Evolutionary conservation across 2,329 filamentous ascomycete species (phyloP), one percentile per base, ranked within the genome.

Genomic region (Calonectria multiphialidica): DNA sequence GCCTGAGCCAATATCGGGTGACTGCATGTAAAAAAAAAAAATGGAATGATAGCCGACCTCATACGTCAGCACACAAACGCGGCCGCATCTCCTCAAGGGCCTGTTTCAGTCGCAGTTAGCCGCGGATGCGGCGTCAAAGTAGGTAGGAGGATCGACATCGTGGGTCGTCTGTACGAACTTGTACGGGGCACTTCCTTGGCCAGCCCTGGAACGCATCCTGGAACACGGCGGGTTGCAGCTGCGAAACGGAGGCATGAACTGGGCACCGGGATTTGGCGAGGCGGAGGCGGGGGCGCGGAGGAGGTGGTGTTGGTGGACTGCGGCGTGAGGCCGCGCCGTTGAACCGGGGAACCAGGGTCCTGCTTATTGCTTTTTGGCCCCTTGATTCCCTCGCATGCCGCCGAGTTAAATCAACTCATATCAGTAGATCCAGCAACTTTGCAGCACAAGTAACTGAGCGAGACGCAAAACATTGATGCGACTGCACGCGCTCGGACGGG

Each of bases 71-170:
- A 23, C n/a, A 49, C 40, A 61, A 61, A 55, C 42, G 53, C 65
- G 44, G 42, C 21, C 53, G 40, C n/a, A 13, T n/a, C 25, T 45
- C 37, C 13, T 25, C 33, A n/a, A 59, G 18, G 53, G 21, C 55
- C 6, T 50, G 66, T 68, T 68, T 68, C 55, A 68, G 59, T 49
- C n/a, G 35, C 35, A 53, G 37, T 55, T 68, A 62, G 63, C 71
- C 68, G 72, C 70, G 74, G 72, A 33, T 76, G 70, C 68, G 70
- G 76, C 70, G 74, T 72, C 50, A 75, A 70, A 71, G 50, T 55
- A 68, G 70, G 76, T 72, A 75, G 74, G 74, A 77, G 75, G 75
- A 78, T 78, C 72, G 71, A 47, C 74, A 63, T 35, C 74, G 68
- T 69, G 66, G 74, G 74, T 71, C 62, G 50, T 35, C 40, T 42